A percentile compares a stretch with the other conserved stretches of the same genome.
These are phyloP conservation scores for Taphrina flavorubra DNA, from an alignment of 1,139 yeast species.

Conservation along the genomic window DNA sequence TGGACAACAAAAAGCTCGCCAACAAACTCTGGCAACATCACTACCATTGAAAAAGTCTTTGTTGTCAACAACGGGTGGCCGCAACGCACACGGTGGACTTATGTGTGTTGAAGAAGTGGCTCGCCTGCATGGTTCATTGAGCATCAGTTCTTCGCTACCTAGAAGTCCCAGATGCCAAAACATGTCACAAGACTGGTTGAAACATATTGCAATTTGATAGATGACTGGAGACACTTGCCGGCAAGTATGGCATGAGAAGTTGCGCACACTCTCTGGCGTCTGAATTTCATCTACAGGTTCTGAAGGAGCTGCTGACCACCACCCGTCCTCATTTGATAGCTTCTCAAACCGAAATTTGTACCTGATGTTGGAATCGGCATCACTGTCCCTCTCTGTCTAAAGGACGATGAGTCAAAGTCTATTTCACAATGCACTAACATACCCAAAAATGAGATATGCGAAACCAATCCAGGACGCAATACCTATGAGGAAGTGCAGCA, in stretches of 20 bases:
- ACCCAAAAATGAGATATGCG: slow-evolving; percentile 38
- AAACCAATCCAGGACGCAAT: slow-evolving; percentile 43
- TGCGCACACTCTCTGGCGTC: background rate
- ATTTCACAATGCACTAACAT: background rate
- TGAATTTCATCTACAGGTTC: background rate
- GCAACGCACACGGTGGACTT: background rate
- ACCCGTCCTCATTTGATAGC: background rate
- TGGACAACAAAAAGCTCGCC: slow-evolving; percentile 35
- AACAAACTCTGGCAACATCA: slow-evolving; percentile 6
- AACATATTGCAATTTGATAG: background rate
- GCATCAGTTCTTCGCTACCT: background rate
- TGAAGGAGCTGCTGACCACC: slow-evolving; percentile 4
- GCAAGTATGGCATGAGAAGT: background rate
- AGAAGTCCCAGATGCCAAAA: background rate
- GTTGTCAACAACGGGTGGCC: background rate
- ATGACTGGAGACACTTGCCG: background rate
- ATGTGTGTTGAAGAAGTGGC: background rate
- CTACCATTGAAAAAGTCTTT: slow-evolving; percentile 18
- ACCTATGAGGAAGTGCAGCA: slow-evolving; percentile 24
- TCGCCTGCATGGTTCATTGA: background rate
- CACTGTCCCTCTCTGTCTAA: slow-evolving; percentile 21
- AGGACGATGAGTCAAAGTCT: background rate
- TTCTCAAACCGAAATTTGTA: slow-evolving; percentile 41
- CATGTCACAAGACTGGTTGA: background rate
- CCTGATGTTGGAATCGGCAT: background rate